Evolutionary conservation across 2,329 filamentous ascomycete species (phyloP).

Genomic region (Cercospora brassicicola): DNA sequence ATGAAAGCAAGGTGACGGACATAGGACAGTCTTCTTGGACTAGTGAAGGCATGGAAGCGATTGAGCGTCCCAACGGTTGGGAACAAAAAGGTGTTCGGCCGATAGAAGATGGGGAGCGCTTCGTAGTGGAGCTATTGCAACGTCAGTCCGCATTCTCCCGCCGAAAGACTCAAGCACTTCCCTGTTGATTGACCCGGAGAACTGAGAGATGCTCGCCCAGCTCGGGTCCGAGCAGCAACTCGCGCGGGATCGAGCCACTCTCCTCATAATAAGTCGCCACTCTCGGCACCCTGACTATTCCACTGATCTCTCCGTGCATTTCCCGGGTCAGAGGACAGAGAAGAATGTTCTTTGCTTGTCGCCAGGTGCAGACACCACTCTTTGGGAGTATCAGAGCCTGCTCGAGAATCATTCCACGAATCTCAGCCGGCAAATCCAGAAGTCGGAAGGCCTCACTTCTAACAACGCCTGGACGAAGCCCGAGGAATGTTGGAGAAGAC

Average conservation of each 20-base stretch:
- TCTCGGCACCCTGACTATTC: background rate
- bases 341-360: background rate
- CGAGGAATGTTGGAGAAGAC: background rate
- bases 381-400: background rate
- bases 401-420: background rate
- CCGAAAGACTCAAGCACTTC: background rate
- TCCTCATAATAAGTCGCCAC: background rate
- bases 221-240: background rate
- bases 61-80: background rate
- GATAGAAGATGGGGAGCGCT: constrained; percentile 1
- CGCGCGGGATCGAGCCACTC: background rate
- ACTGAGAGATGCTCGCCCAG: background rate
- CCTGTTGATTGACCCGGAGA: background rate
- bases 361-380: background rate
- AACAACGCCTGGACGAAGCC: background rate
- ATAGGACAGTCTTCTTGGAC: background rate
- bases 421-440: background rate
- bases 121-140: background rate
- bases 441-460: background rate
- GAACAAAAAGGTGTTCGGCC: background rate
- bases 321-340: background rate
- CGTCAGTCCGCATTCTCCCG: background rate
- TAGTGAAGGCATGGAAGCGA: background rate
- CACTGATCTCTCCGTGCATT: background rate
- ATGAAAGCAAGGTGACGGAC: background rate